Base-by-base conservation (phyloP, 2,329 filamentous ascomycete genomes). In the Sporothrix dimorphospora region DNA sequence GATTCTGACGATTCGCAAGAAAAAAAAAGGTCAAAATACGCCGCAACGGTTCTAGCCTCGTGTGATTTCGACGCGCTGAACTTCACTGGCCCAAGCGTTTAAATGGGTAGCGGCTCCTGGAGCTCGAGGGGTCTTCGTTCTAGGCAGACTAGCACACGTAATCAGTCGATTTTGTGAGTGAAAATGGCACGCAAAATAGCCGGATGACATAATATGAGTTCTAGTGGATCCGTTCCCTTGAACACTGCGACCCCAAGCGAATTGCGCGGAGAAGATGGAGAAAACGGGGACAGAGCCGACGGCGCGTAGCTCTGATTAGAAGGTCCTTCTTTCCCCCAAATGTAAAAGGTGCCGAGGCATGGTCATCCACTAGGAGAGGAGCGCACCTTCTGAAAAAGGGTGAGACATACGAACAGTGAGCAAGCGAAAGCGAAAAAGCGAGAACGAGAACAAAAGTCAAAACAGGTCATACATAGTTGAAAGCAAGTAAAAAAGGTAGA, bases 251-350 rank as follows among this genome's bases (percentile, higher is more conserved):
- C 57, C 34, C 34, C 38, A 42, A 63, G 57, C 24, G 19, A 19
- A 34, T 9, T 21, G 57, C 57, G 57, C 57, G 57, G 57, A 63
- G 57, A 63, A 63, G 57, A 45, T 65, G 59, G 57, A 63, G 57
- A 63, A 63, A 42, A 63, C 9, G 57, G 59, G 59, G 59, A 42
- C 45, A 45, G 59, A 65, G 16, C 59, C 38, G 34, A 59, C 66
- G n/a, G 70, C 75, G 38, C 73, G 70, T 4, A 68, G 73, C 71
- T 75, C 5, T 42, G 57, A 63, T 63, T 63, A 63, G 34, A 63
- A 42, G 38, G 57, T 42, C 14, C 34, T n/a, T 38, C 11, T 38
- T 34, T 34, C 30, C 30, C 30, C 30, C 30, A 3, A 34, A 9
- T 9, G n/a, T 4, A 14, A 16, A 7, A 40, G 27, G 38, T 65